Base-by-base conservation (phyloP, 2,329 filamentous ascomycete genomes). In the Chaetomiaceae sp. region DNA sequence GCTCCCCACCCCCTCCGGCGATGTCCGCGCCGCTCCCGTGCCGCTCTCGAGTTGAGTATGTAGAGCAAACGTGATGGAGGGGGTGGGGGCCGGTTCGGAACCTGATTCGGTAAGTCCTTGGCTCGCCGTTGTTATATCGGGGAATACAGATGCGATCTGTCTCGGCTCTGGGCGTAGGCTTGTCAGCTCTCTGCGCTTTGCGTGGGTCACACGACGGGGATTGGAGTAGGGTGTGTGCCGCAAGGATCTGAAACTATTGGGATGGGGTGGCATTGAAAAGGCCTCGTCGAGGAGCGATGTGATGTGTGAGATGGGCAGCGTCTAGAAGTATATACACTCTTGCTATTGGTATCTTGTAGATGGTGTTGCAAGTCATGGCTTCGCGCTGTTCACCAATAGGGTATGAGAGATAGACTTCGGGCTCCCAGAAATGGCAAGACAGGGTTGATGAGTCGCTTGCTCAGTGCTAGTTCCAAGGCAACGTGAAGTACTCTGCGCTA, bases 1-100 rank as follows among this genome's bases (percentile, higher is more conserved):
- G 21, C 23, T n/a, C 32, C 33, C 33, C 5, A n/a, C n/a, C 13
- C 5, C 11, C 13, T 18, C 13, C 11, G 14, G 25, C 20, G 38
- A 21, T 9, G 29, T n/a, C 40, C 44, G 43, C 43, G 44, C 43
- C 38, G 38, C 23, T 32, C 1, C 51, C 33, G 45, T 38, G 51
- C 51, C 51, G 33, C 38, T 38, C 27, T 44, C 33, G 33, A n/a
- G 25, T 14, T 38, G 38, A 20, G 18, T 16, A 37, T n/a, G 30
- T 38, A 30, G 14, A 34, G 40, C 13, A 10, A 30, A 4, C 14
- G 21, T 11, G 32, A 27, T 43, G 30, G 32, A 6, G 14, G 5
- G 16, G 16, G 27, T 14, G 20, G 11, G 29, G 16, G 27, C 10
- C 18, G 20, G 11, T 20, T 27, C 32, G 13, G 43, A 16, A 4